Evolutionary conservation across 208 protist genomes (phyloP), one percentile per base, ranked within the genome.

Genomic region (Willaertia magna): DNA sequence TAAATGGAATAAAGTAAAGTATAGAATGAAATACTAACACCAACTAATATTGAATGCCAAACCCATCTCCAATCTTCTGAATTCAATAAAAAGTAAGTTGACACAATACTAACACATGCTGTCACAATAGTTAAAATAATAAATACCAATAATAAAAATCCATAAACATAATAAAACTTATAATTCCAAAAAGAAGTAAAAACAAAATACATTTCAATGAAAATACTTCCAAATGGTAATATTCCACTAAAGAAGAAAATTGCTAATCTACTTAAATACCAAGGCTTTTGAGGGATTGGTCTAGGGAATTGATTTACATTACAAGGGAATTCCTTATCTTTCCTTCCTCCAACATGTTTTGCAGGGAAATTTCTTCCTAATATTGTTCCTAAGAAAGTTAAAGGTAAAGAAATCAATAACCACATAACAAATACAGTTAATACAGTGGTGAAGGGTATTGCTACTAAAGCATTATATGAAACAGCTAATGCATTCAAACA

Each of bases 121-220:
- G 93, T 95, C 9, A 97, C 92, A 14, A 96, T 87, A n/a, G 93
- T 48, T 44, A 97, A 94, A 82, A 98, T 95, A 34, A 92, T 4
- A 87, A 94, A 94, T 3, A 97, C 95, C 6, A 98, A 84, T 0
- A 97, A 85, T 83, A 98, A 87, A 90, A 98, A 98, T 7, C 95
- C 95, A 87, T 97, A 98, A 1, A 98, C 90, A 87, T 98, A 97
- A 88, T 98, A 98, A 46, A 95, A 91, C 86, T 97, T 98, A 90
- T 98, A 97, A n/a, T 95, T 91, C 97, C 96, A 98, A 43, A 98
- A 92, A 3, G 93, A 96, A 22, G 91, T 94, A 86, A 98, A 96
- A 18, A 98, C 89, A 76, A 98, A 97, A 87, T 95, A 97, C 84
- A 98, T 94, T 86, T 98, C 96, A 61, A 98, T 94, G 74, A 96